Base-by-base conservation (phyloP, 2,329 filamentous ascomycete species). In the Orbilia brochopaga region DNA sequence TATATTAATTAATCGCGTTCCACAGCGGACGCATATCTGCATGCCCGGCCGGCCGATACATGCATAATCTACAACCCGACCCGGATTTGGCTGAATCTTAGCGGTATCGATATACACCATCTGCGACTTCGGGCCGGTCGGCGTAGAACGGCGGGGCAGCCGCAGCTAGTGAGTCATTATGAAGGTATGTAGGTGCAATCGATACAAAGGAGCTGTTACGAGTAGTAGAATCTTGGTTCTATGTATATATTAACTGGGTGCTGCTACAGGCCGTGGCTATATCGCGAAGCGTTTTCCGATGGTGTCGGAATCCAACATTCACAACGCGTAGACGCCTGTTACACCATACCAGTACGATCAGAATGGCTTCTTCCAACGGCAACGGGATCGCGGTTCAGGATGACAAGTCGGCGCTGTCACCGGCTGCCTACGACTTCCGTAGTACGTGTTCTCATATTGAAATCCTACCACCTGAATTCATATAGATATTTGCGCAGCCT, bases 351-450 rank as follows among this genome's bases (percentile, higher is more conserved):
- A 27, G 30, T 21, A 56, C 11, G 42, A 51, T 57, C 42, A 62
- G 52, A 52, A 53, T 54, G 56, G 55, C 57, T 51, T 61, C 57
- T 51, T 61, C 51, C 32, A 60, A 27, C 30, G 4, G 30, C 35
- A 13, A 54, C 40, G 32, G 54, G 50, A 30, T 40, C 23, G 17
- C 8, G 30, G 32, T 69, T n/a, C 30, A 61, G 11, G 51, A 57
- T 52, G 52, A 61, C 17, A 57, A 56, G 19, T 23, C 48, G 32
- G 23, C 37, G 6, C 46, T 51, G 27, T 32, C 44, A 35, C 66
- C 66, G 13, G 66, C 66, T 7, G 66, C 66, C n/a, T 70, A 63
- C 19, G 66, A 70, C 44, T 70, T 70, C 11, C 53, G 66, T 21
- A 70, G 66, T 70, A 55, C 30, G 63, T 8, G 32, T 10, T 21